phyloP scores from a whole-genome alignment of 495 filamentous ascomycete species.

The Penicillium nucicola region DNA sequence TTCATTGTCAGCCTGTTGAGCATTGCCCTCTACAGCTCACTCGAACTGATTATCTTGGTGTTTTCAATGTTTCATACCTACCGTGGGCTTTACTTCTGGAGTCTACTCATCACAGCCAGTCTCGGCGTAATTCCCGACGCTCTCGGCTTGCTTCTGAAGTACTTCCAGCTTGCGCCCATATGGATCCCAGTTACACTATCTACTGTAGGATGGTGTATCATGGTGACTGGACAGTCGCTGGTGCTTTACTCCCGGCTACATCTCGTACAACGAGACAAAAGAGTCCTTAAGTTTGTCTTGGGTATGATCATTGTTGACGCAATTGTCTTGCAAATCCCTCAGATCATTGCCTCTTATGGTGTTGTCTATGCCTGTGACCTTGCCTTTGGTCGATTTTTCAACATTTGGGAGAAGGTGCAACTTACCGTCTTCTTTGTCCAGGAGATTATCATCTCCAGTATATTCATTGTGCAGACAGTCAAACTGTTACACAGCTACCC shows the following conservation, averaged over 20 bases:
- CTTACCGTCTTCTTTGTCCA: conserved; percentile 40
- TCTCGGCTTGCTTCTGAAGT: conserved; percentile 52
- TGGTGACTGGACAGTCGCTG: conserved; percentile 57
- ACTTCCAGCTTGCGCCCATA: conserved; percentile 35
- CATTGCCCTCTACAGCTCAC: conserved; percentile 11
- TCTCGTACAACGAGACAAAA: conserved; percentile 41
- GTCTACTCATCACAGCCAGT: conserved; percentile 30
- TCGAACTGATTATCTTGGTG: conserved; percentile 40
- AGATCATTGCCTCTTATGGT: conserved; percentile 44
- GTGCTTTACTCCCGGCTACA: conserved; percentile 60
- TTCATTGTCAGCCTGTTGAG: conserved; percentile 13
- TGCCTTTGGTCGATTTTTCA: conserved; percentile 31
- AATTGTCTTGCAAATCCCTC: conserved; percentile 42
- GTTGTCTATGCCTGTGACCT: conserved; percentile 12
- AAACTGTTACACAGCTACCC: conserved; percentile 28
- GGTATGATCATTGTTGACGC: conserved; percentile 52
- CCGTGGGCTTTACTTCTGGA: conserved; percentile 16
- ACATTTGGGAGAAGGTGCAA: conserved; percentile 35
- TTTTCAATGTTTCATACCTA: conserved; percentile 39
- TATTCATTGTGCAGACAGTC: conserved; percentile 41
- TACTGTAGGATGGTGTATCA: conserved; percentile 48
- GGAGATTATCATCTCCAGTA: conserved; percentile 39
- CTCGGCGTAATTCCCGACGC: conserved; percentile 49
- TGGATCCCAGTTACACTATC: conserved; percentile 32
- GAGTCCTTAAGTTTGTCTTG: conserved; percentile 38